Evolutionary conservation across 2,329 filamentous ascomycete species (phyloP).

Genomic region (Rhynchosporium graminicola): DNA sequence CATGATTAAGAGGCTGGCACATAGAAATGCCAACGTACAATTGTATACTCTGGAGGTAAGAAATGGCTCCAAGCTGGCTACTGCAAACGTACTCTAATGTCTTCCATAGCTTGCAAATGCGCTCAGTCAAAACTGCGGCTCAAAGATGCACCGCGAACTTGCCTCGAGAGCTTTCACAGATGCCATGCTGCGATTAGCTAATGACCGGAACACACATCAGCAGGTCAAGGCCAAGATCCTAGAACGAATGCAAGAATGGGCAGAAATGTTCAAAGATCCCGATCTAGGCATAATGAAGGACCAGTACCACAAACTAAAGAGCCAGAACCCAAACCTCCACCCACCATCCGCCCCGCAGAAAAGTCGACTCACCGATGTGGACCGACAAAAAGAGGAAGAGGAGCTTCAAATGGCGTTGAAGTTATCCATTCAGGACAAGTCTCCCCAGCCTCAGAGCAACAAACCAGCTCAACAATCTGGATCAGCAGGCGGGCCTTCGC

Average conservation of each 20-base stretch:
- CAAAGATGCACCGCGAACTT: slow-evolving; percentile 68
- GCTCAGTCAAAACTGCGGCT: slow-evolving; percentile 70
- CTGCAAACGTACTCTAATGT: slow-evolving; percentile 24
- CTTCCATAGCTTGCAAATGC: slow-evolving; percentile 63
- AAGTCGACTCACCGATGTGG: slow-evolving; percentile 82
- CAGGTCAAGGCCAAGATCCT: slow-evolving; percentile 97
- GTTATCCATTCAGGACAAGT: slow-evolving; percentile 88
- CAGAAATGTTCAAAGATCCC: slow-evolving; percentile 88
- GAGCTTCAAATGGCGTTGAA: slow-evolving; percentile 95
- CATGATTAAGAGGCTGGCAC: slow-evolving; percentile 72
- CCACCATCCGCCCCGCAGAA: slow-evolving; percentile 92
- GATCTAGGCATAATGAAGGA: slow-evolving; percentile 98
- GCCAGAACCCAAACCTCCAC: slow-evolving; percentile 82
- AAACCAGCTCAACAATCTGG: slow-evolving; percentile 42
- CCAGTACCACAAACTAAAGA: slow-evolving; percentile 85
- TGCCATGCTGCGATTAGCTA: slow-evolving; percentile 83
- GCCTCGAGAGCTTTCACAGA: slow-evolving; percentile 81
- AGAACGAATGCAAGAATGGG: slow-evolving; percentile 95
- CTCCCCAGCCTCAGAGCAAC: slow-evolving; percentile 53
- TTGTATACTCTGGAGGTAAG: slow-evolving; percentile 69
- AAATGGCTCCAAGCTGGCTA: neutral
- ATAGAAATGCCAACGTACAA: slow-evolving; percentile 78
- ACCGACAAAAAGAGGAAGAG: slow-evolving; percentile 94
- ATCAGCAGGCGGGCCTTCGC: slow-evolving; percentile 42
- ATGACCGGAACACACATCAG: slow-evolving; percentile 92